A percentile compares a stretch with the other conserved stretches of the same genome.
Conservation (phyloP, 2,329 filamentous ascomycete genomes). For the Colletotrichum caudatum region DNA sequence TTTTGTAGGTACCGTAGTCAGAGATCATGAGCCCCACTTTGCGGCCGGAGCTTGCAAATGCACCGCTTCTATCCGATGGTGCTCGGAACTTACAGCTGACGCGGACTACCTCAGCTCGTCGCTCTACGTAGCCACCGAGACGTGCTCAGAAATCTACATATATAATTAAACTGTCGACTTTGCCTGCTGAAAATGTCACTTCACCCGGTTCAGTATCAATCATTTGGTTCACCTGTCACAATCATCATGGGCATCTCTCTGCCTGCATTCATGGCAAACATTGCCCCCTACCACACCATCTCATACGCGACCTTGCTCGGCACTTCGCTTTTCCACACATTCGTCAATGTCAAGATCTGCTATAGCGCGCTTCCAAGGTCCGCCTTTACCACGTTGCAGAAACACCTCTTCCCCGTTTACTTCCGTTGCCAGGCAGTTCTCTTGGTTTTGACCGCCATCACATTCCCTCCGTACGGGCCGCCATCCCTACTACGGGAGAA, state of each 20-base stretch:
- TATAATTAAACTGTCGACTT: background rate
- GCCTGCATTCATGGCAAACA: conserved; percentile 14
- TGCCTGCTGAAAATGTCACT: background rate
- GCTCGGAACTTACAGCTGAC: conserved; percentile 21
- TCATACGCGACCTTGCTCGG: conserved; percentile 56
- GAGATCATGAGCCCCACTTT: background rate
- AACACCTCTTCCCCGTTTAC: conserved; percentile 56
- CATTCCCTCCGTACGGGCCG: conserved; percentile 50
- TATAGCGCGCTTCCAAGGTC: conserved; percentile 50
- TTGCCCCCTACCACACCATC: conserved; percentile 53
- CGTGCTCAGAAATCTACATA: background rate
- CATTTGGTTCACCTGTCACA: too few species aligned
- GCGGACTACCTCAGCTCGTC: background rate
- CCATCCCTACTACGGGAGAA: conserved; percentile 47
- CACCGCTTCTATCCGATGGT: conserved; percentile 10
- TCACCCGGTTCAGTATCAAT: too few species aligned
- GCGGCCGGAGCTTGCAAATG: background rate
- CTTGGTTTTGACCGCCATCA: conserved; percentile 50
- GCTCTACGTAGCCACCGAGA: background rate
- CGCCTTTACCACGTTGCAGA: conserved; percentile 55
- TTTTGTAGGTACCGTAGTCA: too few species aligned
- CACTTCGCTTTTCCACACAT: conserved; percentile 55
- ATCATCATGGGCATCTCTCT: background rate
- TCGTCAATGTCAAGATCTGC: conserved; percentile 53
- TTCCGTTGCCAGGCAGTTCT: conserved; percentile 53